phyloP scores from a whole-genome alignment of 2,329 filamentous ascomycete genomes.

The Nemania abortiva region DNA sequence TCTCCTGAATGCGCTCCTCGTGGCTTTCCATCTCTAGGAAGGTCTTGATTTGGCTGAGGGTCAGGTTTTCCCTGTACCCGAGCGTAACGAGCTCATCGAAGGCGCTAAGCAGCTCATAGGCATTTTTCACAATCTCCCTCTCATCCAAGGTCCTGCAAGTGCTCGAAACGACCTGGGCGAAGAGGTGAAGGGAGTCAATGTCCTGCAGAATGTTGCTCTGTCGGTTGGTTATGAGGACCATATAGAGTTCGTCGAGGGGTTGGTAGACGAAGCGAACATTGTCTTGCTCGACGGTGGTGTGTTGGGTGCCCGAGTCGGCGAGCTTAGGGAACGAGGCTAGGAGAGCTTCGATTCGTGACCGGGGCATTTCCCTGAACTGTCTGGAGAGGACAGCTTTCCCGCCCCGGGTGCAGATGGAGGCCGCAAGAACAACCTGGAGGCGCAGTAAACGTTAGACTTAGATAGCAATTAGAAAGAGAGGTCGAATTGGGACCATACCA shows the following conservation, averaged over 20 bases:
- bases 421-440: constrained; percentile 91
- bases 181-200: constrained; percentile 97
- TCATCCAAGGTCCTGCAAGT: constrained; percentile 97
- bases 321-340: constrained; percentile 98
- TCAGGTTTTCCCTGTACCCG: constrained; percentile 95
- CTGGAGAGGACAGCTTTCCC: constrained; percentile 98
- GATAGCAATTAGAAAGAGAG: constrained; percentile 25
- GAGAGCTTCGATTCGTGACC: constrained; percentile 95
- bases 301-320: constrained; percentile 93
- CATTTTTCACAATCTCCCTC: constrained; percentile 92
- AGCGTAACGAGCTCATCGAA: constrained; percentile 98
- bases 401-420: constrained; percentile 97
- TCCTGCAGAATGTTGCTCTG: constrained; percentile 99
- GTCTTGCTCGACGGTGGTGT: constrained; percentile 98
- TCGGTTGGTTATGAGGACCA: constrained; percentile 99
- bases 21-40: constrained; percentile 99
- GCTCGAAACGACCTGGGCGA: constrained; percentile 95
- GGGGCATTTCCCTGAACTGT: constrained; percentile 97
- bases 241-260: constrained; percentile 98
- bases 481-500: constrained; percentile 43
- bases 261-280: constrained; percentile 99
- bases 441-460: constrained; percentile 33
- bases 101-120: constrained; percentile 94
- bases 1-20: constrained; percentile 98
- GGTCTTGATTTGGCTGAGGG: constrained; percentile 97